phyloP scores from a whole-genome alignment of 495 filamentous ascomycete species.

The Aspergillus asperescens region DNA sequence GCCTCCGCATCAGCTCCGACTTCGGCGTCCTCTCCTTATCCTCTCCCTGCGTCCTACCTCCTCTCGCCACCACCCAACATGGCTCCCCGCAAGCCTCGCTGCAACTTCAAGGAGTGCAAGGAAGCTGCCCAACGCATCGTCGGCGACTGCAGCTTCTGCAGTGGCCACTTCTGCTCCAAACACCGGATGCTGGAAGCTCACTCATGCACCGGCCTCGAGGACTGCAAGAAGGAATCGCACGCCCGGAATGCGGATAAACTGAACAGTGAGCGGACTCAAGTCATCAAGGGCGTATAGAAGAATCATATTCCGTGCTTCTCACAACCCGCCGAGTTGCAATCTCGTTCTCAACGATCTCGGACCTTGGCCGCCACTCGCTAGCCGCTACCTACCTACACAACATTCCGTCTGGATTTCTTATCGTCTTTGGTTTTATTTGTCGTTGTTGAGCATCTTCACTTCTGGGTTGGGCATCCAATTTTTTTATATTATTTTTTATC shows the following conservation, averaged over 20 bases:
- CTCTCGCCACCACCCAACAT: conserved; percentile 28
- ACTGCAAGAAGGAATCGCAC: conserved; percentile 94
- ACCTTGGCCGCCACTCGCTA: not conserved
- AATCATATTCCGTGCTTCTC: not conserved
- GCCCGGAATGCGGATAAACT: conserved; percentile 88
- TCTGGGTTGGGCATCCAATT: conserved; percentile 13
- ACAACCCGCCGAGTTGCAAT: conserved; percentile 3
- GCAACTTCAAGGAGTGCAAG: conserved; percentile 84
- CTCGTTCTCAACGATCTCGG: conserved; percentile 9
- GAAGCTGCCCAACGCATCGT: conserved; percentile 82
- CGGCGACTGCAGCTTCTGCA: conserved; percentile 93
- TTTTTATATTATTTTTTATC: conserved; percentile 9
- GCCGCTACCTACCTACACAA: not conserved
- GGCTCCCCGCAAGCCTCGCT: conserved; percentile 76
- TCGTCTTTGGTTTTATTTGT: conserved; percentile 7
- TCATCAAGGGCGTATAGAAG: conserved; percentile 57
- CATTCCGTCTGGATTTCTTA: not conserved
- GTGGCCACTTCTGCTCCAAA: conserved; percentile 87
- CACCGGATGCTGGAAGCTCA: conserved; percentile 92
- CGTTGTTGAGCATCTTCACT: conserved; percentile 15
- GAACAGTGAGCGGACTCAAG: conserved; percentile 78
- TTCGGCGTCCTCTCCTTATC: conserved; percentile 15
- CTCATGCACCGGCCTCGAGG: conserved; percentile 87
- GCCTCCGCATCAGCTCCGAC: conserved; percentile 1
- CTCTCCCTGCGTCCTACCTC: conserved; percentile 24